Conservation (phyloP, 768 basidiomycete species). For the Rhodotorula diobovata region DNA sequence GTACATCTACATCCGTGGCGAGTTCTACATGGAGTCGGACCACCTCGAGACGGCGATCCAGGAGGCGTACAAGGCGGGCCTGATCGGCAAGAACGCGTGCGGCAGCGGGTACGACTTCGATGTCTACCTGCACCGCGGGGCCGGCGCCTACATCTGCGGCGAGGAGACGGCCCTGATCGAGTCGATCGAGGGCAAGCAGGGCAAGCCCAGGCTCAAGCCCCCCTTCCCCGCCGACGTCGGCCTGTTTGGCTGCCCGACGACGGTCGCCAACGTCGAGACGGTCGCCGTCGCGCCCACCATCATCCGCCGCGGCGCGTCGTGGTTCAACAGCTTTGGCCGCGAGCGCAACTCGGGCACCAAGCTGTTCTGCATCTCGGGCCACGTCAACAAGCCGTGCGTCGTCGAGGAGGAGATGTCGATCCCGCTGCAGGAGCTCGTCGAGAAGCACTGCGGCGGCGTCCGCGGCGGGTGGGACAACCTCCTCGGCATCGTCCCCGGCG, state of each 20-base stretch:
- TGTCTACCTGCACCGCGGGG: constrained; percentile 96
- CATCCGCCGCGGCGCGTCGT: constrained; percentile 74
- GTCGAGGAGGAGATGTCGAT: constrained; percentile 99
- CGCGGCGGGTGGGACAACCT: constrained; percentile 94
- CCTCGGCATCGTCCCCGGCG: constrained; percentile 93
- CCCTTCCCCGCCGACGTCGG: constrained; percentile 99
- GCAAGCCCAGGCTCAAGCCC: constrained; percentile 94
- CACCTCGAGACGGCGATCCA: constrained; percentile 93
- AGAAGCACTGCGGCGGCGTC: constrained; percentile 95
- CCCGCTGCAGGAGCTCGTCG: constrained; percentile 82
- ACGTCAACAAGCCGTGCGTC: constrained; percentile 96
- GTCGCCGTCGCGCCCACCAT: constrained; percentile 97
- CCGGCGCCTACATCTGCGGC: constrained; percentile 97
- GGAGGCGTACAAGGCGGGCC: constrained; percentile 84
- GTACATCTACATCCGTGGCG: constrained; percentile 99
- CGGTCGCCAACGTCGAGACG: constrained; percentile 97
- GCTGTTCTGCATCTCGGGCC: constrained; percentile 89
- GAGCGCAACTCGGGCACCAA: constrained; percentile 95
- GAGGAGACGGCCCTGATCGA: constrained; percentile 98
- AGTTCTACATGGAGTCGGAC: constrained; percentile 90
- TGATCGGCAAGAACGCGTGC: constrained; percentile 85
- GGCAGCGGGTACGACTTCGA: constrained; percentile 92
- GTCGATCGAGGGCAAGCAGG: constrained; percentile 94
- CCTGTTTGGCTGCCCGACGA: constrained; percentile 92
- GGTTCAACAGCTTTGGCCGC: constrained; percentile 90